phyloP scores from a whole-genome alignment of 2,329 filamentous ascomycete genomes.

The Neophaeococcomyces mojaviensis region DNA sequence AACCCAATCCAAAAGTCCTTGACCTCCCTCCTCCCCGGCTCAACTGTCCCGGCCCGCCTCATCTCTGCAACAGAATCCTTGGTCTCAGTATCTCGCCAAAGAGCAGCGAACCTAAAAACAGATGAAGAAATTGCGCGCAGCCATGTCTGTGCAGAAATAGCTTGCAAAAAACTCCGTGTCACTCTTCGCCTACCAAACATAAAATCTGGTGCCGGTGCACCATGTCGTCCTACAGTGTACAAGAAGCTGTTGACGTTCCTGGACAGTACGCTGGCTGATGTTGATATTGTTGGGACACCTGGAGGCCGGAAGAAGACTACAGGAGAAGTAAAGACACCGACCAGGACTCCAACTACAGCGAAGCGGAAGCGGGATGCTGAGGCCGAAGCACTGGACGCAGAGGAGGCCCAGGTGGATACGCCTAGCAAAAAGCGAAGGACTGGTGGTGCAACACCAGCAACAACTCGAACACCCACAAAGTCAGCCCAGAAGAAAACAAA shows the following conservation, averaged over 20 bases:
- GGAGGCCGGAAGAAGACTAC: constrained; percentile 23
- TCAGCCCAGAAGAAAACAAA: constrained; percentile 34
- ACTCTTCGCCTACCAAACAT: constrained; percentile 69
- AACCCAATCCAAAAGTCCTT: constrained; percentile 63
- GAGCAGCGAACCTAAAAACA: constrained; percentile 67
- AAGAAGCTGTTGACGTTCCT: constrained; percentile 76
- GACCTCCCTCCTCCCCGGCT: constrained; percentile 63
- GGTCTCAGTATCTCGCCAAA: constrained; percentile 70
- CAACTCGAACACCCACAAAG: constrained; percentile 35
- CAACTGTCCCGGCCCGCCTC: constrained; percentile 47
- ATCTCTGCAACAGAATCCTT: constrained; percentile 64
- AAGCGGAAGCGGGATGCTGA: constrained; percentile 17
- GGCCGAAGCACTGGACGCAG: constrained; percentile 22
- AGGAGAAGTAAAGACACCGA: constrained; percentile 9
- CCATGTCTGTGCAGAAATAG: constrained; percentile 81
- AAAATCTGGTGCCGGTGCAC: constrained; percentile 56
- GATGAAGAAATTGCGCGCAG: constrained; percentile 82
- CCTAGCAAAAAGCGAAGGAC: constrained; percentile 9
- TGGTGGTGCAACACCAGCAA: constrained; percentile 14
- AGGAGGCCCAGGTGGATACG: constrained; percentile 16
- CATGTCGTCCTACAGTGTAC: constrained; percentile 72
- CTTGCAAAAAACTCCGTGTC: constrained; percentile 77
- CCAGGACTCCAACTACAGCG: constrained; percentile 15
- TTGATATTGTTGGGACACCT: constrained; percentile 25
- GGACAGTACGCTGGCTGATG: constrained; percentile 57